Conservation (phyloP, 371 early-diverging fungal genomes). For the Sporodiniella umbellata region DNA sequence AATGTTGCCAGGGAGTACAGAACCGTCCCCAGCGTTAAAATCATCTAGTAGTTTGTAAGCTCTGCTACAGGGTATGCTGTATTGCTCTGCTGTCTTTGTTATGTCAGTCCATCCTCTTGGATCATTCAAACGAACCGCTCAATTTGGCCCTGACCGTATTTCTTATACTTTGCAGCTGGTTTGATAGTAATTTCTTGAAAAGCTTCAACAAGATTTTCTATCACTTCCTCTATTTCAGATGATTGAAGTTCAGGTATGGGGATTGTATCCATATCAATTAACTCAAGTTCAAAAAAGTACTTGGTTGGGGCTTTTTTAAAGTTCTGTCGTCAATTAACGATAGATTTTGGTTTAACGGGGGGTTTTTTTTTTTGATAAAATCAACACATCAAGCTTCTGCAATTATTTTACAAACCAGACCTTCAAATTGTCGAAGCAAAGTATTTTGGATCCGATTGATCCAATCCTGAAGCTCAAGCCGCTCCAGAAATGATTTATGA, state of each 20-base stretch:
- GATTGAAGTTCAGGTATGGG: constrained; percentile 2
- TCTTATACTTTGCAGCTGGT: constrained; percentile 7
- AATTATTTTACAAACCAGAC: too few relatives aligned
- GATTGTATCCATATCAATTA: background rate
- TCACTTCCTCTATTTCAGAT: constrained; percentile 10
- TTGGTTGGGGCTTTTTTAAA: too few relatives aligned
- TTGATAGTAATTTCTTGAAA: constrained; percentile 8
- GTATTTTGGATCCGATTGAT: too few relatives aligned
- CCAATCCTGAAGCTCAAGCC: too few relatives aligned
- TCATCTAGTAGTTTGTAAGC: constrained; percentile 12
- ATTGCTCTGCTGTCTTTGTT: constrained; percentile 9
- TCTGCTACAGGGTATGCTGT: constrained; percentile 10
- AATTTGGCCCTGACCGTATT: constrained; percentile 9
- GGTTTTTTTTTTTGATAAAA: too few relatives aligned
- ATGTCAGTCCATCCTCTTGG: constrained; percentile 13
- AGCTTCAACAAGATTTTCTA: constrained; percentile 4
- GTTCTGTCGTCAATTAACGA: too few relatives aligned
- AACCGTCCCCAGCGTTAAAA: constrained; percentile 10
- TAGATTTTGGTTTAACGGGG: too few relatives aligned
- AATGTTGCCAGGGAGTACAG: constrained; percentile 7
- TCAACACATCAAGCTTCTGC: too few relatives aligned
- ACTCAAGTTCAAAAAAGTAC: too few relatives aligned
- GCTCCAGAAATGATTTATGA: too few relatives aligned
- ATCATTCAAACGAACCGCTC: constrained; percentile 11
- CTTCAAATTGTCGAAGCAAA: too few relatives aligned